Evolutionary conservation across 805 yeast genomes (phyloP), one percentile per base, ranked within the genome.

Genomic region (Starmerella vitae): DNA sequence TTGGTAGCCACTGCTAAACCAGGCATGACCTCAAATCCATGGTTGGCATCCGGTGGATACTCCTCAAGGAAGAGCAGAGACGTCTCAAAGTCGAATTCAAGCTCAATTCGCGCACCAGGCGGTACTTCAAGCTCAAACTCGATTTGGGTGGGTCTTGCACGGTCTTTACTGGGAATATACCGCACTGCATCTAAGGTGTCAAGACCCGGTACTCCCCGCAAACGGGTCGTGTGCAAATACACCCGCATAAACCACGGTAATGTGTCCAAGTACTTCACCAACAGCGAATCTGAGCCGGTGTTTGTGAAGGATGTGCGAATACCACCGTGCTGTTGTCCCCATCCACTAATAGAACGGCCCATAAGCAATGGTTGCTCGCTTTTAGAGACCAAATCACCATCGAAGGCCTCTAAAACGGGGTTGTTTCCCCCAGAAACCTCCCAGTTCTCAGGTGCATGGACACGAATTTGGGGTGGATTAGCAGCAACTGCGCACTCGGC

Each of bases 21-120:
- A 0, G 97, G 94, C 19, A 91, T 91, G 32, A 91, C 74, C 43
- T 86, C 88, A 60, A 91, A 91, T 1, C 98, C 98, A 52, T 91
- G 96, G 57, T 91, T 91, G 2, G 98, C 97, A 64, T 91, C 98
- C 1, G 98, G 98, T n/a, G 98, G 98, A 54, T 91, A 91, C 57
- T 91, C 97, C 3, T 85, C 80, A 44, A 81, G 76, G 41, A 78
- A 69, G 22, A 91, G 66, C 55, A 91, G 66, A 0, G 94, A 76
- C 57, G 86, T 91, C 56, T 91, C 97, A 55, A 88, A 86, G 40
- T 77, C 72, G 55, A 81, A 81, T 3, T 78, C 73, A 21, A 43
- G 32, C 25, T 39, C 49, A 10, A 39, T 20, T 24, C 20, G 20
- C 9, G 34, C 35, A 5, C 22, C 12, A 7, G 49, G 34, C 0